A percentile compares a stretch with the other conserved stretches of the same genome.
These are phyloP conservation scores for Rhizopus microsporus DNA, from an alignment of 371 early-diverging fungal species.

Conservation along the genomic window DNA sequence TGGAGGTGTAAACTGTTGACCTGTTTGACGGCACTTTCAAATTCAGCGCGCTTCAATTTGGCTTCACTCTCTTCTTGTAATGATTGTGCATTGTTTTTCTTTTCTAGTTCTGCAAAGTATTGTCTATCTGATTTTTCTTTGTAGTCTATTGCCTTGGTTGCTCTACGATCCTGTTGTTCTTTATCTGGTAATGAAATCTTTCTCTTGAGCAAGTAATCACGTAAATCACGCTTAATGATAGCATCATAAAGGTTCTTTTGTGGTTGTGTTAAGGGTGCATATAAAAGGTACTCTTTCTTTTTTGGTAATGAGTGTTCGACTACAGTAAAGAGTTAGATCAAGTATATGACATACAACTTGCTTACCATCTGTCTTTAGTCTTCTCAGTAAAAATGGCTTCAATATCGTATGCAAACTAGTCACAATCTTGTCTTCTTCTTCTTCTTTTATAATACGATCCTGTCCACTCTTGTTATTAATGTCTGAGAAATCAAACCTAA, in stretches of 20 bases:
- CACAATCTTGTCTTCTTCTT: constrained; percentile 72
- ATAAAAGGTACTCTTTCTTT: constrained; percentile 88
- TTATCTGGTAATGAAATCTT: constrained; percentile 33
- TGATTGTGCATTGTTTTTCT: constrained; percentile 22
- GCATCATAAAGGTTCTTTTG: constrained; percentile 90
- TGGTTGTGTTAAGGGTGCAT: constrained; percentile 77
- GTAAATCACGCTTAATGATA: constrained; percentile 68
- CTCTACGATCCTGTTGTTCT: constrained; percentile 9
- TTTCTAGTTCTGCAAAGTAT: constrained; percentile 50
- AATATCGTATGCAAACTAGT: constrained; percentile 87
- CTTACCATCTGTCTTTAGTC: constrained; percentile 92
- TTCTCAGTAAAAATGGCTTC: constrained; percentile 91
- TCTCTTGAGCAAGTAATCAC: constrained; percentile 69
- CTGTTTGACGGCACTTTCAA: constrained; percentile 34
- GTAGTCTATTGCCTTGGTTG: constrained; percentile 37
- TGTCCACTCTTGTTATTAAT: constrained; percentile 68
- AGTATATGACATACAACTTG: background rate
- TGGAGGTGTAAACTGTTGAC: constrained; percentile 67
- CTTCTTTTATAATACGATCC: constrained; percentile 72
- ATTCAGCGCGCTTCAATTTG: constrained; percentile 2
- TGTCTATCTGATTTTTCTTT: constrained; percentile 46
- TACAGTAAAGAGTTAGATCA: constrained; percentile 20
- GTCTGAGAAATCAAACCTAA: constrained; percentile 79
- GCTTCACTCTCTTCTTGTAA: background rate
- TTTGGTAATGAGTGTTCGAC: constrained; percentile 87